Evolutionary conservation across 306 rosid species (phyloP).

Genomic region (Trifolium repens): DNA sequence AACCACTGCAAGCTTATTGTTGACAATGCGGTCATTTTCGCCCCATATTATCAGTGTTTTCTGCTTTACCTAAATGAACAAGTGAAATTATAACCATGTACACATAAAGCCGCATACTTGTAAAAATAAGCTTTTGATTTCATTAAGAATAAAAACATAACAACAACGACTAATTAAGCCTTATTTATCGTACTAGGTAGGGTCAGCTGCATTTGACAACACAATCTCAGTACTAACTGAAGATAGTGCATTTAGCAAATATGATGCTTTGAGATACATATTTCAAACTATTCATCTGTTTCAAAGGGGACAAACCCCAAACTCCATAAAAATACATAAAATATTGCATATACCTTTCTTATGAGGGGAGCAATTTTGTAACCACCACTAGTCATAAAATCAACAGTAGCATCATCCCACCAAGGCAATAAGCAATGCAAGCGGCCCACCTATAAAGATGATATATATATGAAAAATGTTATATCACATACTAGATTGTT

Average conservation of each 20-base stretch:
- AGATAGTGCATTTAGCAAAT: slow-evolving; percentile 7
- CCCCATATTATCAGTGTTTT: slow-evolving; percentile 93
- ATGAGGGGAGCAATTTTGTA: slow-evolving; percentile 68
- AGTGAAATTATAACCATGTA: too few relatives aligned
- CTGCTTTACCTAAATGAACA: slow-evolving; percentile 63
- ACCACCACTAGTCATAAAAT: slow-evolving; percentile 87
- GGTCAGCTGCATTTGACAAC: background rate
- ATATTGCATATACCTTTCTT: slow-evolving; percentile 54
- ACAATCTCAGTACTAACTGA: background rate
- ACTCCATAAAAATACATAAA: slow-evolving; percentile 20
- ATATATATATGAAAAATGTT: slow-evolving; percentile 34
- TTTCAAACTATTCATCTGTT: slow-evolving; percentile 27
- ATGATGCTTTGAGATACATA: slow-evolving; percentile 3
- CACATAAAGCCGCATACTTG: too few relatives aligned
- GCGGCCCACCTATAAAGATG: slow-evolving; percentile 67
- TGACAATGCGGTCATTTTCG: slow-evolving; percentile 82
- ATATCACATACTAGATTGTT: slow-evolving; percentile 1
- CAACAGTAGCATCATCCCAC: slow-evolving; percentile 89
- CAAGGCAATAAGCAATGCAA: slow-evolving; percentile 86
- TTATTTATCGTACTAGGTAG: background rate
- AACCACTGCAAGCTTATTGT: slow-evolving; percentile 88
- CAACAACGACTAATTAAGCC: too few relatives aligned
- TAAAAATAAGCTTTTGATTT: too few relatives aligned
- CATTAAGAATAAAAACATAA: too few relatives aligned
- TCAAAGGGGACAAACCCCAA: slow-evolving; percentile 22